Evolutionary conservation across 1,284 basidiomycete genomes (phyloP).

Genomic region (Papiliotrema flavescens): DNA sequence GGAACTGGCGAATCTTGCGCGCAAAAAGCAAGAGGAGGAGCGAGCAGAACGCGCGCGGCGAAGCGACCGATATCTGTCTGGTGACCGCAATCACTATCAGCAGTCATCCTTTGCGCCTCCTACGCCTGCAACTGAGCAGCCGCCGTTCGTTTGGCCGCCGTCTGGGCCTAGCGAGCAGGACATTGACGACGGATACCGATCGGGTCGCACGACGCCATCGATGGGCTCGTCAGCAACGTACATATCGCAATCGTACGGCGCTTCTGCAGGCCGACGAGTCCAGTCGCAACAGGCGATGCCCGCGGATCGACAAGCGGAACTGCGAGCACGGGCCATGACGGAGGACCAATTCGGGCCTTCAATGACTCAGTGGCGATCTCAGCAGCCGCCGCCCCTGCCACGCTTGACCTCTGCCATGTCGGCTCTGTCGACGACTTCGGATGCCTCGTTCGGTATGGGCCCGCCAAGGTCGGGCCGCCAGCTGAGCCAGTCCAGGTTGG

Average conservation of each 20-base stretch:
- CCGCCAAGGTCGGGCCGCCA: conserved; percentile 11
- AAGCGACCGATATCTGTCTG: conserved; percentile 23
- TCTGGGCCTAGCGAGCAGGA: conserved; percentile 12
- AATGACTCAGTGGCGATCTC: conserved; percentile 62
- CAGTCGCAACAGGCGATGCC: conserved; percentile 58
- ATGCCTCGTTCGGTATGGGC: conserved; percentile 32
- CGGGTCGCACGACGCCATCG: conserved; percentile 46
- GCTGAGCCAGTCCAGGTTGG: conserved; percentile 24
- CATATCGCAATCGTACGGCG: conserved; percentile 2
- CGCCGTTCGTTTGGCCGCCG: conserved; percentile 26
- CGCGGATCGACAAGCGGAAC: conserved; percentile 55
- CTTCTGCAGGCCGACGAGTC: conserved; percentile 51
- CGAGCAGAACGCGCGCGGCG: conserved; percentile 48
- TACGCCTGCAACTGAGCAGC: conserved; percentile 35
- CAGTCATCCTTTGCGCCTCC: conserved; percentile 39
- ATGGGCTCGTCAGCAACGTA: conserved; percentile 56
- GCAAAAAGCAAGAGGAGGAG: conserved; percentile 53
- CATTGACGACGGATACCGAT: conserved; percentile 31
- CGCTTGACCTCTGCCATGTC: conserved; percentile 34
- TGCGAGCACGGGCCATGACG: conserved; percentile 60
- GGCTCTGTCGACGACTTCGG: conserved; percentile 31
- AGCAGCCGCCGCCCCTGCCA: conserved; percentile 50
- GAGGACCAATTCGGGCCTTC: conserved; percentile 65
- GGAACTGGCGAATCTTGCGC: conserved; percentile 66
- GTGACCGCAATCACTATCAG: conserved; percentile 14